Evolutionary conservation across 106 monocot species (phyloP).

Genomic region (Hemerocallis citrina): DNA sequence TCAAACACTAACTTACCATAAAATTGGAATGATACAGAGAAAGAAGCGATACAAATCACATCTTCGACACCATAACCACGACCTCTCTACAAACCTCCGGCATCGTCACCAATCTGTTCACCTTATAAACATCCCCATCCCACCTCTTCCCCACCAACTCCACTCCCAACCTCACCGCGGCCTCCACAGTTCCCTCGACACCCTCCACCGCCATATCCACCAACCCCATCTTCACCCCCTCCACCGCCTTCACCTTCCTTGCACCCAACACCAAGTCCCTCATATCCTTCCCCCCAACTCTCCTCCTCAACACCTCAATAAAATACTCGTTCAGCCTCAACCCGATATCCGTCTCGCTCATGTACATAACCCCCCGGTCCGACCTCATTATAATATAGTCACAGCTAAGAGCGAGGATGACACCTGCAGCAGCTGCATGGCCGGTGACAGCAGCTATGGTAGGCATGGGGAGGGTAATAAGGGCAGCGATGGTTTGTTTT

Average conservation of each 20-base stretch:
- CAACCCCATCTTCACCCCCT: background rate
- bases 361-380: slow-evolving; percentile 78
- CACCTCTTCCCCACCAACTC: background rate
- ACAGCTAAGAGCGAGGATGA: slow-evolving; percentile 45
- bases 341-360: slow-evolving; percentile 78
- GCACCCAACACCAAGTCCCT: background rate
- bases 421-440: slow-evolving; percentile 66
- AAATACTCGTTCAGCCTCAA: slow-evolving; percentile 39
- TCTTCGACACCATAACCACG: slow-evolving; percentile 1
- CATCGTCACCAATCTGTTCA: background rate
- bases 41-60: too few species aligned
- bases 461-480: slow-evolving; percentile 55
- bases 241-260: background rate
- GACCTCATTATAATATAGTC: slow-evolving; percentile 67
- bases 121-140: background rate
- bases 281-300: background rate
- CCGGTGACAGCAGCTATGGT: slow-evolving; percentile 78
- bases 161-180: background rate
- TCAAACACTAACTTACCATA: too few species aligned
- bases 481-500: slow-evolving; percentile 19
- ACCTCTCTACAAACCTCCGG: background rate
- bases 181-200: background rate
- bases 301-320: slow-evolving; percentile 12
- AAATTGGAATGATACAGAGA: too few species aligned
- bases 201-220: background rate